phyloP scores from a whole-genome alignment of 179 eudicot species.

The Carnegiea gigantea region DNA sequence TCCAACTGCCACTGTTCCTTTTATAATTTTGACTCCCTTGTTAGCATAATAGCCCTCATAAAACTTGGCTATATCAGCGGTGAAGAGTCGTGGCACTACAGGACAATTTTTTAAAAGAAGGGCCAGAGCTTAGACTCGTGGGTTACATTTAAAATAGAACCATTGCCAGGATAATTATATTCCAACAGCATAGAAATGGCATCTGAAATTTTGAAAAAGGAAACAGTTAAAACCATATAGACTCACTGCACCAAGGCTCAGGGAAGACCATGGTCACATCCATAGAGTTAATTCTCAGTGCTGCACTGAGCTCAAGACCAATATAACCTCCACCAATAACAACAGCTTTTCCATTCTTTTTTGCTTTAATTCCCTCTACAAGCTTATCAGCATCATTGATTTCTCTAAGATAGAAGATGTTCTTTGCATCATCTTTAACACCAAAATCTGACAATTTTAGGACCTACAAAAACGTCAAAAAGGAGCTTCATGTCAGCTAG shows the following conservation, averaged over 20 bases:
- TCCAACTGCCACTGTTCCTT: constrained; percentile 92
- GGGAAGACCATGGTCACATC: constrained; percentile 97
- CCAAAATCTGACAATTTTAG: constrained; percentile 80
- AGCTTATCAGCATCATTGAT: constrained; percentile 88
- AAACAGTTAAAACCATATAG: neutral
- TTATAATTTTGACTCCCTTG: constrained; percentile 75
- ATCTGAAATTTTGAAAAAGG: neutral
- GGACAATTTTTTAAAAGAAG: neutral
- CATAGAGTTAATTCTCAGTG: constrained; percentile 60
- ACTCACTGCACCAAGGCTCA: constrained; percentile 99
- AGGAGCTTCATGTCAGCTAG: neutral
- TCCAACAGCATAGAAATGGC: neutral
- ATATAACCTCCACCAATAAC: constrained; percentile 99
- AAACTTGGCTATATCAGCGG: constrained; percentile 89
- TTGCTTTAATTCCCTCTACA: constrained; percentile 73
- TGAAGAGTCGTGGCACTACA: constrained; percentile 97
- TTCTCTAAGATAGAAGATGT: constrained; percentile 88
- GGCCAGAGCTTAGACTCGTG: neutral
- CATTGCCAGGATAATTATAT: neutral
- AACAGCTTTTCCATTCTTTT: constrained; percentile 69
- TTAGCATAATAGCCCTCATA: constrained; percentile 82
- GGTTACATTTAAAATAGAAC: too few relatives aligned
- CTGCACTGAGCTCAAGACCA: constrained; percentile 97
- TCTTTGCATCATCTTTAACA: constrained; percentile 87
- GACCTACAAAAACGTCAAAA: constrained; percentile 50